Evolutionary conservation across 1,284 basidiomycete genomes (phyloP), one percentile per base, ranked within the genome.

Genomic region (Gomphus bonarii): DNA sequence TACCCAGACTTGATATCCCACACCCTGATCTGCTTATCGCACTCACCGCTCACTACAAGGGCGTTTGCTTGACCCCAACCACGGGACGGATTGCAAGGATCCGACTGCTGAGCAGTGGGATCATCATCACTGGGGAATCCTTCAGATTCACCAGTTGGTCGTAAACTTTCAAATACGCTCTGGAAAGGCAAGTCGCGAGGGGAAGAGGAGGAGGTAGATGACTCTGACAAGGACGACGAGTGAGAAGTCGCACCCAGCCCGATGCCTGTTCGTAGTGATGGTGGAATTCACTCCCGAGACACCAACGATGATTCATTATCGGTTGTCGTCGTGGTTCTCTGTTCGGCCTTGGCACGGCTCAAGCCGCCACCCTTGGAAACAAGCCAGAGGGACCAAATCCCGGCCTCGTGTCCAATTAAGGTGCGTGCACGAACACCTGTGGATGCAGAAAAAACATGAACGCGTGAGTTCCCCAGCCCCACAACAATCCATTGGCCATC

Each of bases 301-400:
- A 49, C 54, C 12, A 20, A 36, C 35, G 12, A 25, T 5, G 10
- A 56, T 3, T 11, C 47, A 20, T n/a, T 16, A 10, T 33, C 36
- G 8, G 40, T n/a, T 38, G 36, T 25, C 25, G 25, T 35, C 12
- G 20, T 40, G 6, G 1, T 38, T 61, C 42, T 66, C 63, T 42
- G 61, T 59, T 28, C 60, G 59, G 35, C 61, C 54, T 20, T 62
- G 42, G 18, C 55, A 54, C 30, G 12, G 59, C 60, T n/a, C 60
- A 44, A 12, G 2, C 54, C 57, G 61, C 70, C 71, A 49, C 68
- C 70, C 7, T 66, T 71, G 53, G 75, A 76, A 54, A 86, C 82
- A 40, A 98, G 76, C 52, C 86, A 83, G 11, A 98, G 80, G 16
- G 90, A 88, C 95, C 95, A 98, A 0, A 98, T 94, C 10, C 95